Conservation (phyloP, 345 rosid genomes). For the Rhodomyrtus tomentosa region DNA sequence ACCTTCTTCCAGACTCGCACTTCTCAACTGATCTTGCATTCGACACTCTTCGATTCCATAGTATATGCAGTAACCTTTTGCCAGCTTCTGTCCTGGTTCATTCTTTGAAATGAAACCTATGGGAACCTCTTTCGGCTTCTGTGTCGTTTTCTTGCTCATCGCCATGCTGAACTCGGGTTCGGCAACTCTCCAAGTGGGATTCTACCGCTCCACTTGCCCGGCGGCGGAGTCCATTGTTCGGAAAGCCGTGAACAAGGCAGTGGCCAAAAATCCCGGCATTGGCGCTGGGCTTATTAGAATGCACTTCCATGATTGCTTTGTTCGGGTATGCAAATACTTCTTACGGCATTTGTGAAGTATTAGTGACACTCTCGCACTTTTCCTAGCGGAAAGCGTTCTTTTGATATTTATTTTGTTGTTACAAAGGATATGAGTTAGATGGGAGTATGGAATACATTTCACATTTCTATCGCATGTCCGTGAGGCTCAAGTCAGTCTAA, state of each 20-base stretch:
- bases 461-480: neutral
- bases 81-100: neutral
- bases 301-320: slow-evolving; percentile 21
- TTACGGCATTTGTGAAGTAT: neutral
- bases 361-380: neutral
- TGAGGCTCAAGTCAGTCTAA: too few species aligned
- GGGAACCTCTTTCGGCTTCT: neutral
- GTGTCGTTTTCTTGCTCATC: neutral
- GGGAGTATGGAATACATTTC: neutral
- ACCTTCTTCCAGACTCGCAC: neutral
- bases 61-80: neutral
- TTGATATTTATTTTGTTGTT: neutral
- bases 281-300: slow-evolving; percentile 11
- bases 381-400: neutral
- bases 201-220: slow-evolving; percentile 10
- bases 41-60: neutral
- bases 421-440: neutral
- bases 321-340: neutral
- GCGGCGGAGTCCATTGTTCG: slow-evolving; percentile 1
- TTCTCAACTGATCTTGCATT: neutral
- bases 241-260: slow-evolving; percentile 6
- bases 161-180: neutral
- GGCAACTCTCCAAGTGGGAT: slow-evolving; percentile 4
- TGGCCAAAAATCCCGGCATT: neutral
- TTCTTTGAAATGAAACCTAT: neutral